Evolutionary conservation across 345 rosid genomes (phyloP).

Genomic region (Acer yangbiense): DNA sequence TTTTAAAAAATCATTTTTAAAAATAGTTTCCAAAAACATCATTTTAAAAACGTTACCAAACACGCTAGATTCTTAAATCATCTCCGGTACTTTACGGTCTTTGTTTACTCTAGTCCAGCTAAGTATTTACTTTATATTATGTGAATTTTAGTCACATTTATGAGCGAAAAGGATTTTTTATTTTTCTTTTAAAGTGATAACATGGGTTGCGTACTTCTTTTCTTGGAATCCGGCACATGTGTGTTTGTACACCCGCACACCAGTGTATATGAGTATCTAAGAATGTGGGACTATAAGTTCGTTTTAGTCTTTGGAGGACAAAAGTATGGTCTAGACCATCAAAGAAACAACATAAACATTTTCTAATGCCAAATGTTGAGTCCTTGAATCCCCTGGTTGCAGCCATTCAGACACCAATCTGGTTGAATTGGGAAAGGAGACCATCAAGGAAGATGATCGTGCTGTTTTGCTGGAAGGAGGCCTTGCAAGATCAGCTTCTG

Average conservation of each 20-base stretch:
- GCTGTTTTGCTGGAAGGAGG: slow-evolving; percentile 94
- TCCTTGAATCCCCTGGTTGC: slow-evolving; percentile 29
- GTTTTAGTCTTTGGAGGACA: background rate
- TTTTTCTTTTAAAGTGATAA: background rate
- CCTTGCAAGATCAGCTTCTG: slow-evolving; percentile 72
- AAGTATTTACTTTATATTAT: no score
- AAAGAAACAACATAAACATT: background rate
- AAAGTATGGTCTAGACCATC: background rate
- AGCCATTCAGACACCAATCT: slow-evolving; percentile 93
- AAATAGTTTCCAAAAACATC: no score
- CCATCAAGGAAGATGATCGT: slow-evolving; percentile 76
- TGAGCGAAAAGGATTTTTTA: background rate
- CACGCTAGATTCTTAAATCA: background rate
- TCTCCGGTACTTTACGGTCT: background rate
- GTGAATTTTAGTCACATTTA: background rate
- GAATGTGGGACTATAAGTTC: background rate
- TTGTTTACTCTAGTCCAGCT: background rate
- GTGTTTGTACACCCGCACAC: background rate
- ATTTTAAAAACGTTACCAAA: no score
- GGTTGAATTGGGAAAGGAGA: slow-evolving; percentile 66
- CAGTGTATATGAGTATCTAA: background rate
- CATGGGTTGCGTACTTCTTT: background rate
- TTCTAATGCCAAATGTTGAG: slow-evolving; percentile 20
- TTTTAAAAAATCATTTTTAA: no score
- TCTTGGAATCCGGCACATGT: background rate